A percentile compares a stretch with the other conserved stretches of the same genome.
Conservation (phyloP, 2,329 filamentous ascomycete genomes). For the Truncatella angustata region DNA sequence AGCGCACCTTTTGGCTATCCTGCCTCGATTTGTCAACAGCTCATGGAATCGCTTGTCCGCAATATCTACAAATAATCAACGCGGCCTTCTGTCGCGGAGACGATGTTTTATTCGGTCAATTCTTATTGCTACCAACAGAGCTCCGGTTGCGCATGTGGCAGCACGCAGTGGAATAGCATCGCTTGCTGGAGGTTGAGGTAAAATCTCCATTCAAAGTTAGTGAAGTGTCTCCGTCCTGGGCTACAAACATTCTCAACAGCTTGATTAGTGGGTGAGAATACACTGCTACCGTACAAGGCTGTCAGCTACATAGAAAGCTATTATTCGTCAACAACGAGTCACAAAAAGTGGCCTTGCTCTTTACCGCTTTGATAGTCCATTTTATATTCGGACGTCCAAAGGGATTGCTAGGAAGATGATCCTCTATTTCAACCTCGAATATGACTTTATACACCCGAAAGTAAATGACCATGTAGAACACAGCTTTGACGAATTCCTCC, state of each 20-base stretch:
- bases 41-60: neutral
- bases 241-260: neutral
- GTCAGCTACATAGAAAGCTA: constrained; percentile 12
- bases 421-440: constrained; percentile 16
- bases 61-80: constrained; percentile 1
- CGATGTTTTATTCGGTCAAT: neutral
- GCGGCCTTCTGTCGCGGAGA: neutral
- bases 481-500: constrained; percentile 10
- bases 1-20: too few relatives aligned
- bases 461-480: neutral
- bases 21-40: neutral
- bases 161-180: neutral
- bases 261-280: neutral
- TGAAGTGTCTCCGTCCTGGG: neutral
- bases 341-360: constrained; percentile 8
- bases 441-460: constrained; percentile 11
- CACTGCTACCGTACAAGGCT: neutral
- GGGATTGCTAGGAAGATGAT: neutral
- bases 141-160: neutral
- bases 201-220: neutral
- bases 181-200: neutral
- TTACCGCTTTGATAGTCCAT: constrained; percentile 14
- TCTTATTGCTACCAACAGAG: neutral
- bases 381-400: neutral
- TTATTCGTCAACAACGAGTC: constrained; percentile 14